Conservation (phyloP, 257 asterid genomes). For the Leptodermis oblonga region DNA sequence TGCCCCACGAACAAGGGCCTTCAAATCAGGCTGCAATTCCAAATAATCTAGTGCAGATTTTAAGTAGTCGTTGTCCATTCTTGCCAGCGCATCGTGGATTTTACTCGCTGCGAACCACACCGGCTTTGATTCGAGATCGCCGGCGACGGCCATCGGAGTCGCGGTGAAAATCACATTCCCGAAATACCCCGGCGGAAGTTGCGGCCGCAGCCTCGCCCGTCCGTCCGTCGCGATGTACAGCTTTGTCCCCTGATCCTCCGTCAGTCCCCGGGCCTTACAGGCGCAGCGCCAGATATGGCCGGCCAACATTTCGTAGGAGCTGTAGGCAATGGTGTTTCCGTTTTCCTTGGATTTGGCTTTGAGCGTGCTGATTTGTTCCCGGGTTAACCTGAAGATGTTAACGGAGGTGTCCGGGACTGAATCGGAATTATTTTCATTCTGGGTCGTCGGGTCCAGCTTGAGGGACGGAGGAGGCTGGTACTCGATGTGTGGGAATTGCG, state of each 20-base stretch:
- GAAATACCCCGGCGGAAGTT: conserved; percentile 73
- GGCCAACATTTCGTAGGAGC: conserved; percentile 84
- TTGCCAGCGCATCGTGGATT: conserved; percentile 58
- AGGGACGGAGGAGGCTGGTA: conserved; percentile 90
- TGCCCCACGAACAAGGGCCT: conserved; percentile 80
- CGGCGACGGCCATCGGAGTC: conserved; percentile 64
- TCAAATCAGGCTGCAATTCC: conserved; percentile 81
- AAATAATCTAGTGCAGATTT: conserved; percentile 82
- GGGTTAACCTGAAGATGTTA: conserved; percentile 58
- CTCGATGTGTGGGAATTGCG: conserved; percentile 78
- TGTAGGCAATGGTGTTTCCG: conserved; percentile 47
- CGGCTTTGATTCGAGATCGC: conserved; percentile 58
- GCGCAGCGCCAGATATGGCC: conserved; percentile 82
- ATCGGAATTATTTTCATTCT: conserved; percentile 7
- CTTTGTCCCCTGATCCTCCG: conserved; percentile 61
- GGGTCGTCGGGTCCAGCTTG: conserved; percentile 22
- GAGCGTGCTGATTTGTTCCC: conserved; percentile 52
- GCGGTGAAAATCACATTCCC: conserved; percentile 85
- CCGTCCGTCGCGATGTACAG: conserved; percentile 87
- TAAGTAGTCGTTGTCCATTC: conserved; percentile 78
- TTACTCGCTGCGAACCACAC: conserved; percentile 65
- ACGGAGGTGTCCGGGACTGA: conserved; percentile 38
- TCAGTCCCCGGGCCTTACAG: conserved; percentile 67
- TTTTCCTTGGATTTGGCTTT: conserved; percentile 70
- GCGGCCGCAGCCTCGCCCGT: conserved; percentile 57